Evolutionary conservation across 2,329 filamentous ascomycete genomes (phyloP).

Genomic region (Arthrobotrys sphaeroides): DNA sequence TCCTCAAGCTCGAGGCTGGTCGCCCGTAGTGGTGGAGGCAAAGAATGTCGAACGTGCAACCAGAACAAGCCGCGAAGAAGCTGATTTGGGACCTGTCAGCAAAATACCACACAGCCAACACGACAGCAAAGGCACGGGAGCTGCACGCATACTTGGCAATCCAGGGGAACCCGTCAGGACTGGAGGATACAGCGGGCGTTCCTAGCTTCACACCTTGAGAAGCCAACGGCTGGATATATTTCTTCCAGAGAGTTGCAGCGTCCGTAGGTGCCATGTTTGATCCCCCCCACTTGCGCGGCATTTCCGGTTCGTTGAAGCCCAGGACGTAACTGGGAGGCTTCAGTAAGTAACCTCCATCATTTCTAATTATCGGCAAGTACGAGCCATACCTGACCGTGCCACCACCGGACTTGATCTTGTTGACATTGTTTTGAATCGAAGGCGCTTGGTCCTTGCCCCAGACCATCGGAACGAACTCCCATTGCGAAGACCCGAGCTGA

Average conservation of each 20-base stretch:
- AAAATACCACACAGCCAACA: not conserved
- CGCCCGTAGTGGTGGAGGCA: slow-evolving; percentile 18
- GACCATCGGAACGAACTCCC: slow-evolving; percentile 25
- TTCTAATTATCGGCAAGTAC: not conserved
- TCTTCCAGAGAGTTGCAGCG: not conserved
- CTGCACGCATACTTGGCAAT: not conserved
- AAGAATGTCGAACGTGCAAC: slow-evolving; percentile 8
- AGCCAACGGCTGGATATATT: slow-evolving; percentile 10
- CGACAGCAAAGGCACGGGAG: not conserved
- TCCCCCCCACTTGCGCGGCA: slow-evolving; percentile 20
- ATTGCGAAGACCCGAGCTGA: not conserved
- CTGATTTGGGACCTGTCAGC: not conserved
- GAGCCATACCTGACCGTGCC: not conserved
- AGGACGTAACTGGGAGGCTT: slow-evolving; percentile 2
- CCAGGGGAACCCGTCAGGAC: slow-evolving; percentile 4
- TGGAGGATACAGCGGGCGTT: slow-evolving; percentile 10
- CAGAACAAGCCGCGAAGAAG: not conserved
- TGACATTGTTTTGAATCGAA: not conserved
- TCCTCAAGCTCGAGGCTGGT: slow-evolving; percentile 8
- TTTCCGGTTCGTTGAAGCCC: slow-evolving; percentile 26
- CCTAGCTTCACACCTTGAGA: not conserved
- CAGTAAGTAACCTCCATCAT: not conserved
- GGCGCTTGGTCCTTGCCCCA: slow-evolving; percentile 8
- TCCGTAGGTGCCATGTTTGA: not conserved
- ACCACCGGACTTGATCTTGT: slow-evolving; percentile 10